phyloP scores from a whole-genome alignment of 2,329 filamentous ascomycete species.

The Rutstroemia sp. region DNA sequence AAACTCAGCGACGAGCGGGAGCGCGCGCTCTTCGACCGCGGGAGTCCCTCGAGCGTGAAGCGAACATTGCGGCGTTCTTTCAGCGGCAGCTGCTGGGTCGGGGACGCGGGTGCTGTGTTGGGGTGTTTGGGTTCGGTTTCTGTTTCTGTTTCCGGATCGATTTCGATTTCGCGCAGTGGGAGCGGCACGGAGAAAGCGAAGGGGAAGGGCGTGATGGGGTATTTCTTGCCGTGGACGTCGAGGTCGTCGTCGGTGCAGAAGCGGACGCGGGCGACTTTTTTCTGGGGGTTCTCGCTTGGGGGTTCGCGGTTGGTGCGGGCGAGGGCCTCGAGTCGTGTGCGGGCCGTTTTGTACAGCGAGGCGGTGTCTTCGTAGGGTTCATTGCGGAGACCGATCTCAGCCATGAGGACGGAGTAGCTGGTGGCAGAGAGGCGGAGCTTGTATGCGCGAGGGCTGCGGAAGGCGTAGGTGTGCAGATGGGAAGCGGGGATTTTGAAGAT shows the following conservation, averaged over 20 bases:
- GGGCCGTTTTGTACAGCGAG: conserved; percentile 3
- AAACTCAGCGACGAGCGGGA: neutral
- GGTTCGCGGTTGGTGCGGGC: neutral
- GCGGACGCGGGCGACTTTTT: neutral
- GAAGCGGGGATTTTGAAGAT: conserved; percentile 9
- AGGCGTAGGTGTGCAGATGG: conserved; percentile 3
- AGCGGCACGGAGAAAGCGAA: neutral
- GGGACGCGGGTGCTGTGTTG: neutral
- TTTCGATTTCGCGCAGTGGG: no score
- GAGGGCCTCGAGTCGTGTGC: neutral
- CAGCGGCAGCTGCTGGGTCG: neutral
- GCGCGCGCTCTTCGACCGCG: neutral
- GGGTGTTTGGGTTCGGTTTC: neutral
- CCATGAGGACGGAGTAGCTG: conserved; percentile 12
- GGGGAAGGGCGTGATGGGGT: conserved; percentile 1
- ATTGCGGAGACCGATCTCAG: neutral
- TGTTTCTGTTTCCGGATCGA: no score
- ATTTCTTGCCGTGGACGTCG: neutral
- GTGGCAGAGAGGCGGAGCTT: conserved; percentile 8
- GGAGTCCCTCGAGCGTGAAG: neutral
- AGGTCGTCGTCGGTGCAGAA: neutral
- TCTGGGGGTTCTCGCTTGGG: neutral
- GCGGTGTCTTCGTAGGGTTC: conserved; percentile 7
- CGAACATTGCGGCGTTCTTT: neutral
- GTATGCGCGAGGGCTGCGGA: conserved; percentile 5